A percentile compares a stretch with the other conserved stretches of the same genome.
phyloP scores from a whole-genome alignment of 2,329 filamentous ascomycete species.

The Pseudocercospora pini-densiflorae region DNA sequence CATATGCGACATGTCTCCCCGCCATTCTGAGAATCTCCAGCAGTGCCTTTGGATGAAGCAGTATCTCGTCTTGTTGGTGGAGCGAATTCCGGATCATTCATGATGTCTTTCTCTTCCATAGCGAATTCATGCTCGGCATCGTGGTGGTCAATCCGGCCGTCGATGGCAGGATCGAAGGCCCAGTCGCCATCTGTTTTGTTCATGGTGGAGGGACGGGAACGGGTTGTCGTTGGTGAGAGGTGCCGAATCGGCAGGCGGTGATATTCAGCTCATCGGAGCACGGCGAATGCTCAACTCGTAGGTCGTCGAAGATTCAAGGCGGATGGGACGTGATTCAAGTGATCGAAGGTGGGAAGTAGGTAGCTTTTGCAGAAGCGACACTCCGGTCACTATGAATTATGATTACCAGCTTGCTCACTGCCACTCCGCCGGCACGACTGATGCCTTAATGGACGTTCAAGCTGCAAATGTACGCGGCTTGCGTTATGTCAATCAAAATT shows the following conservation, averaged over 20 bases:
- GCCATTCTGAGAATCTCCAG: conserved; percentile 45
- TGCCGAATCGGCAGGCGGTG: background rate
- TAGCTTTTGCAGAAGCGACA: background rate
- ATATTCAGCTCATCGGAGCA: conserved; percentile 1
- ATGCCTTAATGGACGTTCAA: no score
- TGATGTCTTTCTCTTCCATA: conserved; percentile 48
- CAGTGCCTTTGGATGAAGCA: conserved; percentile 29
- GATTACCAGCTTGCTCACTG: background rate
- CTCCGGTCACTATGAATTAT: background rate
- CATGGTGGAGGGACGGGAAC: conserved; percentile 11
- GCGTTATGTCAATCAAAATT: no score
- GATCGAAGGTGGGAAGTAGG: background rate
- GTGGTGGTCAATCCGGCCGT: background rate
- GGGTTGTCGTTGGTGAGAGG: background rate
- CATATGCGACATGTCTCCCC: conserved; percentile 96
- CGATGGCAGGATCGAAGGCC: conserved; percentile 8
- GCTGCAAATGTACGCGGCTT: no score
- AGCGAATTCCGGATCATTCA: conserved; percentile 60
- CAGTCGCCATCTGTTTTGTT: background rate
- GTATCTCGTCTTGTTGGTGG: conserved; percentile 32
- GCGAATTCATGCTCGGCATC: background rate
- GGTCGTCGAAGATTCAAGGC: background rate
- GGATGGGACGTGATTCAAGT: background rate
- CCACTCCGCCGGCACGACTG: no score
- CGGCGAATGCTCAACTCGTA: background rate